These are phyloP conservation scores for Botrytis cinerea DNA, from an alignment of 2,329 filamentous ascomycete genomes.

Conservation along the genomic window DNA sequence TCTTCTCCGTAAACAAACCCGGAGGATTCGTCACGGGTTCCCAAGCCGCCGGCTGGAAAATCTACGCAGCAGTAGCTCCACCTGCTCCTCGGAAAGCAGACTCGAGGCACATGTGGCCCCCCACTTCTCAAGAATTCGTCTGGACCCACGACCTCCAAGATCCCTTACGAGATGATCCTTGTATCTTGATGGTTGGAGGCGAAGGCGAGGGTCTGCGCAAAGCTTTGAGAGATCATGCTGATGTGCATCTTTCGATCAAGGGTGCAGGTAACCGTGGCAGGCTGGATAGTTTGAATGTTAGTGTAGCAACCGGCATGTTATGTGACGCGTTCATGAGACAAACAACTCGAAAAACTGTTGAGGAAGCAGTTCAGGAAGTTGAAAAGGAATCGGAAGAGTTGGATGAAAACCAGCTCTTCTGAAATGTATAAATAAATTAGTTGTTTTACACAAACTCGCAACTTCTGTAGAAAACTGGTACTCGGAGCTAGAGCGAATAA, in stretches of 20 bases:
- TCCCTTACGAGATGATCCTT: constrained; percentile 62
- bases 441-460: background rate
- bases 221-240: constrained; percentile 64
- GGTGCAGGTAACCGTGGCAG: constrained; percentile 48
- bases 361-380: constrained; percentile 15
- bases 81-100: constrained; percentile 42
- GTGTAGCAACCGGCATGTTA: constrained; percentile 79
- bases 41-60: constrained; percentile 72
- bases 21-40: constrained; percentile 70
- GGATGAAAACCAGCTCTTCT: constrained; percentile 18
- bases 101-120: constrained; percentile 19
- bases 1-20: constrained; percentile 70
- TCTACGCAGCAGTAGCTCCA: constrained; percentile 72
- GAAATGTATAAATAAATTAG: constrained; percentile 13
- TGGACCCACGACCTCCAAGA: constrained; percentile 55
- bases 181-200: constrained; percentile 78
- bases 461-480: background rate
- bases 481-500: background rate
- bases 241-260: constrained; percentile 67
- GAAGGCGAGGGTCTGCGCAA: constrained; percentile 75
- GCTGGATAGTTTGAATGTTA: constrained; percentile 92
- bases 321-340: constrained; percentile 64
- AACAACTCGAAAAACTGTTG: background rate
- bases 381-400: constrained; percentile 13
- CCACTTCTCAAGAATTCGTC: constrained; percentile 34